Percentiles rank a stretch among this genome's conserved stretches.
These are phyloP conservation scores for Cephalotrichum gorgonifer DNA, from an alignment of 2,329 filamentous ascomycete genomes.

Conservation along the genomic window DNA sequence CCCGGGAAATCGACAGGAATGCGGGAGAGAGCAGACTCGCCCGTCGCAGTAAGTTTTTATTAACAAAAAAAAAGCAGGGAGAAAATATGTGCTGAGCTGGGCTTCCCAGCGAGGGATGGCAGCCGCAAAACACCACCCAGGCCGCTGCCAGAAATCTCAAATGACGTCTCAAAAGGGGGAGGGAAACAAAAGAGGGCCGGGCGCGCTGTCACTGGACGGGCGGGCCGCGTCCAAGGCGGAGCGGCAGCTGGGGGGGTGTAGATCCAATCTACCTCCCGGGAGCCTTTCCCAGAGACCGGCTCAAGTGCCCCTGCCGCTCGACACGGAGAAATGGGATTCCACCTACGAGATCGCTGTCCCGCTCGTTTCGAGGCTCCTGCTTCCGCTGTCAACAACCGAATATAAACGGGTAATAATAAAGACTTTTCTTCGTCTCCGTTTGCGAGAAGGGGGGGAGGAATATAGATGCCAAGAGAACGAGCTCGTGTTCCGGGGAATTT, in stretches of 20 bases:
- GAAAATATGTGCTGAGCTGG: not conserved
- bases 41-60: too few relatives aligned
- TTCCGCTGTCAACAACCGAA: slow-evolving; percentile 4
- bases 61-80: not conserved
- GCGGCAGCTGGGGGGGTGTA: not conserved
- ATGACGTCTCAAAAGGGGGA: not conserved
- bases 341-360: not conserved
- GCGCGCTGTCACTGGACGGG: not conserved
- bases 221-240: slow-evolving; percentile 1
- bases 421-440: too few relatives aligned
- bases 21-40: too few relatives aligned
- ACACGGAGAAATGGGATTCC: not conserved
- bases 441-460: too few relatives aligned
- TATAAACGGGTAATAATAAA: slow-evolving; percentile 2
- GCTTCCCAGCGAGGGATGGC: not conserved
- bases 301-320: slow-evolving; percentile 4
- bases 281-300: slow-evolving; percentile 1
- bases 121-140: not conserved
- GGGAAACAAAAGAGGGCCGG: not conserved
- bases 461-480: not conserved
- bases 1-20: too few relatives aligned
- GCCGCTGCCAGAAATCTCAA: slow-evolving; percentile 1
- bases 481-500: slow-evolving; percentile 4
- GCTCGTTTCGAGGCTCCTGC: slow-evolving; percentile 3
- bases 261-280: not conserved